Percentiles rank a stretch among this genome's conserved stretches.
Evolutionary conservation across 2,329 filamentous ascomycete genomes (phyloP).

Genomic region (Penicillium capsulatum): DNA sequence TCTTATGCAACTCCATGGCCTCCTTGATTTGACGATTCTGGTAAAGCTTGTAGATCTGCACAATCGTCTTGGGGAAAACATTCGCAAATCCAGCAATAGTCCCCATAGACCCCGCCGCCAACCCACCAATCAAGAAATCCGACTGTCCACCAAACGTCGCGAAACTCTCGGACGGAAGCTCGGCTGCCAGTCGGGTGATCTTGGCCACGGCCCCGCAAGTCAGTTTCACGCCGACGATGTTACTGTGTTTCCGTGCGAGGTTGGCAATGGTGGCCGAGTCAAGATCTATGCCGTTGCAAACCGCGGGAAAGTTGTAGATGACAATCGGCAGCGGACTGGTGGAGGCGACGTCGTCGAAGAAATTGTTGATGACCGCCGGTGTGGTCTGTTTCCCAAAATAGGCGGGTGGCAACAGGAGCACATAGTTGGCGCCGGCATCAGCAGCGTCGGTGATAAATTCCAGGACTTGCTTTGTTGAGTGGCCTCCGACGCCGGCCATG

Average conservation of each 20-base stretch:
- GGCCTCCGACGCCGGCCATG: slow-evolving; percentile 61
- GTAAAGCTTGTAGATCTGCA: no score
- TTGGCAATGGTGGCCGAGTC: slow-evolving; percentile 59
- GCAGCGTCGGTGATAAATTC: slow-evolving; percentile 57
- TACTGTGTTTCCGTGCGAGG: slow-evolving; percentile 50
- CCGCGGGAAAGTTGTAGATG: slow-evolving; percentile 65
- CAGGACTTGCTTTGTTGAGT: slow-evolving; percentile 62
- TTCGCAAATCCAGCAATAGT: slow-evolving; percentile 58
- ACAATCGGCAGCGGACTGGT: slow-evolving; percentile 59
- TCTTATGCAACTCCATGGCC: no score
- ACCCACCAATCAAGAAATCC: slow-evolving; percentile 61
- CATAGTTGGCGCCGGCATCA: no score
- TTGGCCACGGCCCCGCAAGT: no score
- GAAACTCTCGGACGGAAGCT: slow-evolving; percentile 56
- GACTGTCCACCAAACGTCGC: slow-evolving; percentile 68
- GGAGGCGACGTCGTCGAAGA: no score
- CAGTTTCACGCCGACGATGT: no score
- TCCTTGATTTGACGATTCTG: no score
- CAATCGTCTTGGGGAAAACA: slow-evolving; percentile 54
- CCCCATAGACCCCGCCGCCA: slow-evolving; percentile 51
- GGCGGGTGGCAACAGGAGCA: no score
- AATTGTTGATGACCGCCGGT: no score
- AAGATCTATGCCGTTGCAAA: slow-evolving; percentile 65
- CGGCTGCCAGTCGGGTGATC: no score
- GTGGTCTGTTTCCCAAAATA: no score